phyloP scores from a whole-genome alignment of 2,329 filamentous ascomycete species.

The Tolypocladium amazonense region DNA sequence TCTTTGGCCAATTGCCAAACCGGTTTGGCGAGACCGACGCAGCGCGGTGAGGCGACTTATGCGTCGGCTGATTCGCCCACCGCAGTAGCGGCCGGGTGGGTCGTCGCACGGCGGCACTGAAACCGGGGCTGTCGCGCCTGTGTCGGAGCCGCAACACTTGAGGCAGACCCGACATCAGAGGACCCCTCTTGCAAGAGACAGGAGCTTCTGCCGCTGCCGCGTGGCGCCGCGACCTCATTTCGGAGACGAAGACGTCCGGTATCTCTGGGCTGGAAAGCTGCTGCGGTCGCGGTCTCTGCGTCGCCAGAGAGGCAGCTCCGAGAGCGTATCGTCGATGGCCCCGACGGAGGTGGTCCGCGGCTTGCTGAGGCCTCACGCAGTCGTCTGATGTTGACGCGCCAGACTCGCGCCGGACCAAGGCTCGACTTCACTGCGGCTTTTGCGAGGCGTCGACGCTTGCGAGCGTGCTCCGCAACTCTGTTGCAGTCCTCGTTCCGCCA shows the following conservation, averaged over 20 bases:
- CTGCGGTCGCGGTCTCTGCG: not conserved
- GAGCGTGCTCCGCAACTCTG: not conserved
- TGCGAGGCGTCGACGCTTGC: too few relatives aligned
- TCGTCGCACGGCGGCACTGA: slow-evolving; percentile 9
- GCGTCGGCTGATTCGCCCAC: not conserved
- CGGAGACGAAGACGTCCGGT: not conserved
- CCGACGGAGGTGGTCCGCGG: not conserved
- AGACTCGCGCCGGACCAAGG: not conserved
- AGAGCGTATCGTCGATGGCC: not conserved
- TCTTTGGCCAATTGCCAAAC: not conserved
- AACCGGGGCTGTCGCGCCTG: slow-evolving; percentile 20
- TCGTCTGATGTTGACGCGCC: not conserved
- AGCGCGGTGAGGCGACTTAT: not conserved
- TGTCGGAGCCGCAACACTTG: slow-evolving; percentile 18
- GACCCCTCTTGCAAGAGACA: not conserved
- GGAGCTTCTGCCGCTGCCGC: not conserved
- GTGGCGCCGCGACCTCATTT: slow-evolving; percentile 4
- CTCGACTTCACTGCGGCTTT: not conserved
- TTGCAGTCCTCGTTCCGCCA: not conserved
- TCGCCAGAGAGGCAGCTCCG: not conserved
- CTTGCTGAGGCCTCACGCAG: not conserved
- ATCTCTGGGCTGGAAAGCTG: not conserved
- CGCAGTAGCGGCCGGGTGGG: not conserved
- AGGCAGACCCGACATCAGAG: slow-evolving; percentile 12
- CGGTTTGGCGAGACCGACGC: not conserved